phyloP scores from a whole-genome alignment of 371 early-diverging fungal genomes.

The Saksenaea oblongispora region DNA sequence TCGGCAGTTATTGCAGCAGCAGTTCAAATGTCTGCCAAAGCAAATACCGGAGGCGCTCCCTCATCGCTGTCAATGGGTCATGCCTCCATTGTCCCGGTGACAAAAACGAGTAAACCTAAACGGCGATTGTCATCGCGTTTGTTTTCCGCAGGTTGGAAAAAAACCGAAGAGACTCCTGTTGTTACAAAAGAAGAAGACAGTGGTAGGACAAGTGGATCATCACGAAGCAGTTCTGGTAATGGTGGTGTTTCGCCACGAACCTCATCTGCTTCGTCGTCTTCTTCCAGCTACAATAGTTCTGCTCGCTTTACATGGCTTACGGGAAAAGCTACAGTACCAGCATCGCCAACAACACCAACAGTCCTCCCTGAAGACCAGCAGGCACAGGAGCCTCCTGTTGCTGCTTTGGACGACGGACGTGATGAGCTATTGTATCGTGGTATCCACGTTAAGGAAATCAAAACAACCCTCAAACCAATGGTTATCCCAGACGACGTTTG shows the following conservation, averaged over 20 bases:
- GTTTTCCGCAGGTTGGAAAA: conserved; percentile 8
- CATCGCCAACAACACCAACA: neutral
- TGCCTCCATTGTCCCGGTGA: conserved; percentile 43
- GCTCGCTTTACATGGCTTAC: conserved; percentile 20
- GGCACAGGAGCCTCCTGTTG: neutral
- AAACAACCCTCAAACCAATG: conserved; percentile 49
- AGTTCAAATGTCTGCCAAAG: conserved; percentile 35
- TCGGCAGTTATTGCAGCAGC: conserved; percentile 51
- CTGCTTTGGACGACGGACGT: conserved; percentile 35
- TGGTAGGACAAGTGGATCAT: conserved; percentile 10
- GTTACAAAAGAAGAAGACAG: neutral
- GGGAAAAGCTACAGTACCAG: neutral
- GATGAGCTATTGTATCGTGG: conserved; percentile 48
- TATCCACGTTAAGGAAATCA: conserved; percentile 55
- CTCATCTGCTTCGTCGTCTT: conserved; percentile 12
- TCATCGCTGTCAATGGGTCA: conserved; percentile 45
- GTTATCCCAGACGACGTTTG: conserved; percentile 44
- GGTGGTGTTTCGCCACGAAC: conserved; percentile 1
- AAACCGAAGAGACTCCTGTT: neutral
- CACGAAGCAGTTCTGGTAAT: conserved; percentile 10
- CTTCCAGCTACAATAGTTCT: conserved; percentile 1
- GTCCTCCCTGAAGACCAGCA: conserved; percentile 1
- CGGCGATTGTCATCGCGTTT: conserved; percentile 2
- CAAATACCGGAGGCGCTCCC: conserved; percentile 18
- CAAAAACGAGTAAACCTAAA: neutral